Conservation (phyloP, 495 filamentous ascomycete species). For the Penicillium fimorum region DNA sequence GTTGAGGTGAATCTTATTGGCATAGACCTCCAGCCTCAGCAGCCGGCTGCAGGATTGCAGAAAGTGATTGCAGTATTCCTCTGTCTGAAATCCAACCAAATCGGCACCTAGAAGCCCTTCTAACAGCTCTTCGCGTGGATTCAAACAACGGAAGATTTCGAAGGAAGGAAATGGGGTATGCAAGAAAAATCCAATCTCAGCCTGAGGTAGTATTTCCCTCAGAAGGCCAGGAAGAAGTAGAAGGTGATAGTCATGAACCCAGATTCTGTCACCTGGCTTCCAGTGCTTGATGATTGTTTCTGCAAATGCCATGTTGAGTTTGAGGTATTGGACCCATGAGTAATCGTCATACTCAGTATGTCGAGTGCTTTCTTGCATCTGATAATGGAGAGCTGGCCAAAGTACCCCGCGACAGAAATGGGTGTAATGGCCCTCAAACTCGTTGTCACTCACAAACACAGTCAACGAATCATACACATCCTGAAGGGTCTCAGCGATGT, state of each 20-base stretch:
- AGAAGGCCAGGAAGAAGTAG: slow-evolving; percentile 78
- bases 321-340: slow-evolving; percentile 89
- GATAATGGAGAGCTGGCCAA: slow-evolving; percentile 89
- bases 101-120: slow-evolving; percentile 88
- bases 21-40: slow-evolving; percentile 73
- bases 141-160: slow-evolving; percentile 84
- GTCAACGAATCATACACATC: slow-evolving; percentile 73
- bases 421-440: slow-evolving; percentile 83
- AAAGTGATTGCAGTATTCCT: slow-evolving; percentile 89
- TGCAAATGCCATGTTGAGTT: slow-evolving; percentile 83
- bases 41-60: slow-evolving; percentile 85
- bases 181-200: slow-evolving; percentile 89
- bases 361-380: slow-evolving; percentile 90
- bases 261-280: slow-evolving; percentile 81
- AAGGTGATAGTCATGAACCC: slow-evolving; percentile 91
- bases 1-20: slow-evolving; percentile 75
- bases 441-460: slow-evolving; percentile 77
- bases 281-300: slow-evolving; percentile 79
- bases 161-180: slow-evolving; percentile 91
- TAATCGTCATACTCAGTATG: slow-evolving; percentile 93
- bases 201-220: slow-evolving; percentile 71
- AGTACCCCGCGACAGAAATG: slow-evolving; percentile 87
- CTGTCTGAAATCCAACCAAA: slow-evolving; percentile 85
- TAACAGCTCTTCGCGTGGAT: slow-evolving; percentile 70
- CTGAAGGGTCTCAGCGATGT: slow-evolving; percentile 73